Conservation (phyloP, 495 filamentous ascomycete species). For the Cryomyces antarcticus region DNA sequence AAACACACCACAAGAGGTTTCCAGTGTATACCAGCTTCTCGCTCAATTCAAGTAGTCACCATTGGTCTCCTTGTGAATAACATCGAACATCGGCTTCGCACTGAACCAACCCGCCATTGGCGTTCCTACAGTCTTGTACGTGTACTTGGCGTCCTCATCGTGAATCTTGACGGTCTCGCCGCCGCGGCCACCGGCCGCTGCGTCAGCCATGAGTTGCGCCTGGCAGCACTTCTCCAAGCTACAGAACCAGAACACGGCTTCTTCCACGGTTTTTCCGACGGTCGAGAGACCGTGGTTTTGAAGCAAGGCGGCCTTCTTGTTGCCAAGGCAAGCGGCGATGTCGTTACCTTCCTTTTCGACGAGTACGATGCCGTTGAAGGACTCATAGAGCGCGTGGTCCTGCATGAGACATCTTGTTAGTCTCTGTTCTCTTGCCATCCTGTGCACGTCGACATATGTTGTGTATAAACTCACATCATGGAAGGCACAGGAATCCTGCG, state of each 20-base stretch:
- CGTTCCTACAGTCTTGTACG: constrained; percentile 44
- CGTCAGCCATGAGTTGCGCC: constrained; percentile 57
- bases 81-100: constrained; percentile 53
- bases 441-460: neutral
- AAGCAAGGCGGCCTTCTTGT: constrained; percentile 48
- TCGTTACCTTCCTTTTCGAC: constrained; percentile 46
- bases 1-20: too few relatives aligned
- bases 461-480: constrained; percentile 10
- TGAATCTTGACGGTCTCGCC: constrained; percentile 43
- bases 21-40: too few relatives aligned
- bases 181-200: constrained; percentile 45
- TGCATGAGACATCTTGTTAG: constrained; percentile 7
- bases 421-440: neutral
- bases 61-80: constrained; percentile 43
- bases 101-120: constrained; percentile 47
- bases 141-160: constrained; percentile 46
- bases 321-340: constrained; percentile 43
- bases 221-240: constrained; percentile 58
- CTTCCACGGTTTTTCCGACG: constrained; percentile 17
- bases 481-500: constrained; percentile 24
- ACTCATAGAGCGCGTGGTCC: constrained; percentile 41
- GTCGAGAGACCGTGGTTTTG: constrained; percentile 50
- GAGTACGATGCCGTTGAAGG: constrained; percentile 56
- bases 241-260: constrained; percentile 54
- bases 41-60: constrained; percentile 33